Conservation (phyloP, 163 green algal species). For the Prototheca stagnorum region DNA sequence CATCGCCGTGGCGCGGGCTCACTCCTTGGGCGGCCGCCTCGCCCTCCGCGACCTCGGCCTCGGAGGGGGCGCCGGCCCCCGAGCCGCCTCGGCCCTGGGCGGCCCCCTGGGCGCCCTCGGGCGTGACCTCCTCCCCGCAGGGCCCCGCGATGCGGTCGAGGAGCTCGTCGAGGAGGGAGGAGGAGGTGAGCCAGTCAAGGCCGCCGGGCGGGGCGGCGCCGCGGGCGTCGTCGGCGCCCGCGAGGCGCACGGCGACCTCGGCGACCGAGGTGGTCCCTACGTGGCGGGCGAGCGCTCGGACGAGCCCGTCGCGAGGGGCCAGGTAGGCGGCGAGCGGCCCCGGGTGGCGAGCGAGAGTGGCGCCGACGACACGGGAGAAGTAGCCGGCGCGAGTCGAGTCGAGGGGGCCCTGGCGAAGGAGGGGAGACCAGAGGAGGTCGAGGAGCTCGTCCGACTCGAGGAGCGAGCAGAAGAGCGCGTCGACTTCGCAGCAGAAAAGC, state of each 20-base stretch:
- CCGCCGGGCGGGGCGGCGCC: neutral
- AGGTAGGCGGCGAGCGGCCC: constrained; percentile 69
- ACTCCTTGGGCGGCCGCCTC: too few relatives aligned
- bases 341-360: constrained; percentile 64
- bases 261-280: constrained; percentile 74
- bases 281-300: constrained; percentile 63
- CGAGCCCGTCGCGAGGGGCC: constrained; percentile 24
- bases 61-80: too few relatives aligned
- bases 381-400: constrained; percentile 72
- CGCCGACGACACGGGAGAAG: constrained; percentile 69
- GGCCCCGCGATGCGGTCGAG: too few relatives aligned
- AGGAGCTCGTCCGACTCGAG: constrained; percentile 68
- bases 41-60: too few relatives aligned
- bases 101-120: too few relatives aligned
- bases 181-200: constrained; percentile 68
- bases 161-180: constrained; percentile 61
- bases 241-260: constrained; percentile 78
- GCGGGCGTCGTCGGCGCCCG: constrained; percentile 42
- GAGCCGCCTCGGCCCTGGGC: too few relatives aligned
- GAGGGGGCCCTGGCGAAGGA: constrained; percentile 34
- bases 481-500: constrained; percentile 94
- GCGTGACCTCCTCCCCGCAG: too few relatives aligned
- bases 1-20: too few relatives aligned
- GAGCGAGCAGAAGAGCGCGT: constrained; percentile 80
- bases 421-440: constrained; percentile 60